phyloP scores from a whole-genome alignment of 192 early-diverging fungal genomes.

The Coemansia sp. region DNA sequence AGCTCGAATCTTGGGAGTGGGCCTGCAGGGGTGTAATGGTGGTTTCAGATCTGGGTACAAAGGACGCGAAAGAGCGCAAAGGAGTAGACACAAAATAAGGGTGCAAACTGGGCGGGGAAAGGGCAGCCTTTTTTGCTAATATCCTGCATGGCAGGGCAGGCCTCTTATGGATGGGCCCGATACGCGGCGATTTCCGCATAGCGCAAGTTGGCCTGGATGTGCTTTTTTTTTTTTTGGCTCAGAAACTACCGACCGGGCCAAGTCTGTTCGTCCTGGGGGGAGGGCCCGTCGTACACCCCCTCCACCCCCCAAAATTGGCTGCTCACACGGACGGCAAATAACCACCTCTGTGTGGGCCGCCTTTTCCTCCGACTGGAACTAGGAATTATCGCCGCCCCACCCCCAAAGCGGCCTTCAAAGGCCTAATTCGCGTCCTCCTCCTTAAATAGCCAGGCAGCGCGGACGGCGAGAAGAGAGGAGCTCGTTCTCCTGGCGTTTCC shows the following conservation, averaged over 20 bases:
- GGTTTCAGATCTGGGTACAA: neutral
- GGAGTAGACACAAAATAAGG: neutral
- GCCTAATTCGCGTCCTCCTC: neutral
- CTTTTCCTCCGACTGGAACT: too few species aligned
- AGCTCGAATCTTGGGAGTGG: neutral
- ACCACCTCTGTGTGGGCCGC: neutral
- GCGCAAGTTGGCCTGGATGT: neutral
- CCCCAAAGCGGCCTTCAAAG: neutral
- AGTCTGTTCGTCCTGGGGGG: neutral
- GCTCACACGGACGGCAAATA: neutral
- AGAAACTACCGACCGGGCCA: neutral
- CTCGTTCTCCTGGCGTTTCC: too few species aligned
- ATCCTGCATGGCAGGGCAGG: neutral
- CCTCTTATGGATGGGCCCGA: neutral
- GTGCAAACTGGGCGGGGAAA: neutral
- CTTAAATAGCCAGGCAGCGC: neutral
- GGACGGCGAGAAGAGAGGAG: too few species aligned
- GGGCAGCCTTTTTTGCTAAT: neutral
- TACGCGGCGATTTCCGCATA: conserved; percentile 1
- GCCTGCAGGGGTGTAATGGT: too few species aligned
- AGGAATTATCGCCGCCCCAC: neutral
- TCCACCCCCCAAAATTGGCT: neutral
- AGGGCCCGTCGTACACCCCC: too few species aligned
- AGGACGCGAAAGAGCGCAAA: neutral
- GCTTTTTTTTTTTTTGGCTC: neutral